A percentile compares a stretch with the other conserved stretches of the same genome.
Conservation (phyloP, 345 rosid genomes). For the Bruguiera parviflora region DNA sequence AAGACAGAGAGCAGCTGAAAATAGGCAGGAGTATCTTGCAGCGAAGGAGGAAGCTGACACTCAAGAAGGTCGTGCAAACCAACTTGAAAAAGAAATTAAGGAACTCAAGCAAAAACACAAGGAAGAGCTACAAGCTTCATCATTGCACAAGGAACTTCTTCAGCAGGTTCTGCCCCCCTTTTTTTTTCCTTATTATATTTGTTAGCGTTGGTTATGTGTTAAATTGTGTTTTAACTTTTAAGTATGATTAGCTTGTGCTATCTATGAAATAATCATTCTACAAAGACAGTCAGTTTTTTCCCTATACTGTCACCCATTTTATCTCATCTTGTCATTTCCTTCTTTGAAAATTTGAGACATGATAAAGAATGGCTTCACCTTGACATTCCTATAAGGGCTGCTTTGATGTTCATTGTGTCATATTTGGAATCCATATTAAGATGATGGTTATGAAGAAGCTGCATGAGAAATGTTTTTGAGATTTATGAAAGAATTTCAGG, state of each 20-base stretch:
- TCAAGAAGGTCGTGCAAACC: constrained; percentile 83
- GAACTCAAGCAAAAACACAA: constrained; percentile 79
- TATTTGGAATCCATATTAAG: constrained; percentile 1
- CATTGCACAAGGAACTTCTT: constrained; percentile 68
- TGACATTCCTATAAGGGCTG: background rate
- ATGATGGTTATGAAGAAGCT: background rate
- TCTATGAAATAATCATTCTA: too few species aligned
- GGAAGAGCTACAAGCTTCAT: constrained; percentile 83
- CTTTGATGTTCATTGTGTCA: constrained; percentile 1
- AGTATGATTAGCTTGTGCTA: too few species aligned
- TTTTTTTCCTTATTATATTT: background rate
- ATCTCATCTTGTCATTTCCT: too few species aligned
- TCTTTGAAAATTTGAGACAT: too few species aligned
- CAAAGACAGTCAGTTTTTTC: too few species aligned
- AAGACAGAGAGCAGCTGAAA: constrained; percentile 96
- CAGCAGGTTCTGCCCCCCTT: constrained; percentile 61
- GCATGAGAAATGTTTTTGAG: background rate
- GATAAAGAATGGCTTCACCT: background rate
- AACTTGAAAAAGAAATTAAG: constrained; percentile 77
- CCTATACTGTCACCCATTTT: too few species aligned
- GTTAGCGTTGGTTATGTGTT: background rate
- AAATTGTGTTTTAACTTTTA: background rate
- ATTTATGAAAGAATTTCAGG: background rate
- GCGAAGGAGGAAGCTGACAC: constrained; percentile 99
- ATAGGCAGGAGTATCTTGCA: constrained; percentile 91